phyloP scores from a whole-genome alignment of 495 filamentous ascomycete species.

The Xylaria grammica region DNA sequence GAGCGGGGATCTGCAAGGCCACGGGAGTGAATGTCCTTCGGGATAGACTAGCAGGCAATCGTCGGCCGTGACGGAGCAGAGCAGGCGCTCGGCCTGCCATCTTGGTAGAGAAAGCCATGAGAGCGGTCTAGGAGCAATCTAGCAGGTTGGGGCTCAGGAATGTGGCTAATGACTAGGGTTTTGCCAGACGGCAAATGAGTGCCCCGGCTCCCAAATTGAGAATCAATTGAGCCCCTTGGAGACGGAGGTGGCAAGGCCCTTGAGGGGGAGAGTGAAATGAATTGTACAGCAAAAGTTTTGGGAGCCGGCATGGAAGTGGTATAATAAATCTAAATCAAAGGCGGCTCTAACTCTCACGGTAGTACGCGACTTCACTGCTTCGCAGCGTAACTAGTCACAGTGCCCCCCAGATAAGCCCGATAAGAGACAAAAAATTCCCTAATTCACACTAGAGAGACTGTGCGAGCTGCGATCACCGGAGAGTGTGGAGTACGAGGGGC shows the following conservation, averaged over 20 bases:
- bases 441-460: conserved; percentile 7
- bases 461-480: conserved; percentile 24
- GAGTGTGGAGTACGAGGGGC: conserved; percentile 9
- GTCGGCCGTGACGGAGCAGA: conserved; percentile 54
- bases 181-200: conserved; percentile 23
- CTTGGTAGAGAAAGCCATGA: conserved; percentile 40
- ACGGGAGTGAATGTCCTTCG: conserved; percentile 44
- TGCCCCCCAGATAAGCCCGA: conserved; percentile 6
- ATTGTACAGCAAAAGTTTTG: neutral
- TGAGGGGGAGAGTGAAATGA: neutral
- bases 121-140: neutral
- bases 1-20: conserved; percentile 37
- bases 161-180: neutral
- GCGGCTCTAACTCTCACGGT: conserved; percentile 18
- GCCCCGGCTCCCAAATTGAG: conserved; percentile 23
- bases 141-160: neutral
- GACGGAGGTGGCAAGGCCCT: conserved; percentile 5
- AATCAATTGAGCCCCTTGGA: conserved; percentile 19
- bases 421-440: conserved; percentile 18
- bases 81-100: conserved; percentile 56
- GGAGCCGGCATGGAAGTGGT: neutral
- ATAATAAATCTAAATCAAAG: conserved; percentile 13
- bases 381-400: conserved; percentile 13
- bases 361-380: neutral
- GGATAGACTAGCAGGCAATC: conserved; percentile 44